Percentiles rank a stretch among this genome's conserved stretches.
Evolutionary conservation across 768 basidiomycete genomes (phyloP).

Genomic region (Cytidiella melzeri): DNA sequence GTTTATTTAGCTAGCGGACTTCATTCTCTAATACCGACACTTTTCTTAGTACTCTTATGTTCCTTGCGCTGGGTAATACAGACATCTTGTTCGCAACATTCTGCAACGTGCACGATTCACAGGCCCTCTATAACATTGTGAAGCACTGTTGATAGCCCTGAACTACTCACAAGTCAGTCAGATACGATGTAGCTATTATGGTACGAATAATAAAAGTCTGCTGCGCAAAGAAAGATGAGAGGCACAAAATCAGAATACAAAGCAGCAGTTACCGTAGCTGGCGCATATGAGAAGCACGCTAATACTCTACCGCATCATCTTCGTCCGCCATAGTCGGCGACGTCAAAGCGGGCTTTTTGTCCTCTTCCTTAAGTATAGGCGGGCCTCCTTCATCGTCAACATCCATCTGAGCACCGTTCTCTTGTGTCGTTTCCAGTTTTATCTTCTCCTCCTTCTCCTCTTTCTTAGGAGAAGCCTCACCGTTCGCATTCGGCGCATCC

Average conservation of each 20-base stretch:
- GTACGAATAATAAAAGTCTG: neutral
- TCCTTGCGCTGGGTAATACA: too few species aligned
- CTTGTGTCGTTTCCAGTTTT: conserved; percentile 22
- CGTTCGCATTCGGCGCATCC: neutral
- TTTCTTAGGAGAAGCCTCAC: neutral
- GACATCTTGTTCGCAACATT: too few species aligned
- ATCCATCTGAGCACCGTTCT: conserved; percentile 14
- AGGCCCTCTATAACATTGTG: too few species aligned
- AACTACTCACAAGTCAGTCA: too few species aligned
- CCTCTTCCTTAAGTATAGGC: conserved; percentile 37
- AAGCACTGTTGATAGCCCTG: too few species aligned
- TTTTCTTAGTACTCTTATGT: too few species aligned
- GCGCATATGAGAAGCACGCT: conserved; percentile 3
- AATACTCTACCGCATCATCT: conserved; percentile 81
- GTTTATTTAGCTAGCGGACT: too few species aligned
- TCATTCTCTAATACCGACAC: too few species aligned
- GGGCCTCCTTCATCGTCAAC: conserved; percentile 34
- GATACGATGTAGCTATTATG: neutral
- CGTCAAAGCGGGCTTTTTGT: conserved; percentile 36
- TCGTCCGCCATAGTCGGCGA: conserved; percentile 50
- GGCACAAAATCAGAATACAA: neutral
- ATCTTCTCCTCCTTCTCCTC: conserved; percentile 29
- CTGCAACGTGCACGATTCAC: too few species aligned
- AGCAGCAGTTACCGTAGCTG: conserved; percentile 7
- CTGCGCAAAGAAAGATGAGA: neutral